Evolutionary conservation across 2,329 filamentous ascomycete genomes (phyloP).

Genomic region (Colletotrichum sp.): DNA sequence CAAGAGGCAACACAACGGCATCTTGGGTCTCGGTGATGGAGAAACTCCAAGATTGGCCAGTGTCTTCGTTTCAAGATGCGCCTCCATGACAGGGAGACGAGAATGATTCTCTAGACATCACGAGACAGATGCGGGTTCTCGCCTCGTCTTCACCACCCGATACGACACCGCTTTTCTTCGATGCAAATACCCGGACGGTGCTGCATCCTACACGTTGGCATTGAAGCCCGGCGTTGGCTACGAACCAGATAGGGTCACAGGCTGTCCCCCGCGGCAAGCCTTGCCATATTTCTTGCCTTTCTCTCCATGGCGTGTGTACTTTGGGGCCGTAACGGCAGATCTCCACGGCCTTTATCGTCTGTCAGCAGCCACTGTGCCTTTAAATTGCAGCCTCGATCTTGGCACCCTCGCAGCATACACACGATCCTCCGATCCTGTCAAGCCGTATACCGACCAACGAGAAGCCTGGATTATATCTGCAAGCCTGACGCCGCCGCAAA

Average conservation of each 20-base stretch:
- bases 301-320: not conserved
- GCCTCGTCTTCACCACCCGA: not conserved
- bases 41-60: not conserved
- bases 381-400: not conserved
- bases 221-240: not conserved
- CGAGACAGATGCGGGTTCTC: not conserved
- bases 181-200: not conserved
- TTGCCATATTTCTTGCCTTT: not conserved
- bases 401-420: not conserved
- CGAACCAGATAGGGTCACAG: not conserved
- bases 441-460: constrained; percentile 13
- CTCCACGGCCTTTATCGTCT: not conserved
- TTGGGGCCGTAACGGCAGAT: not conserved
- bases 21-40: not conserved
- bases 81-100: not conserved
- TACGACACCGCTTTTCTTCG: not conserved
- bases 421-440: not conserved
- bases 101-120: not conserved
- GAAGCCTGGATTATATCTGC: not conserved
- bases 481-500: not conserved
- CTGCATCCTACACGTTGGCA: not conserved
- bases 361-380: not conserved
- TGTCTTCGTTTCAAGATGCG: not conserved
- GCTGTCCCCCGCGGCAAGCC: not conserved
- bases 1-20: not conserved